These are phyloP conservation scores for Piedraia hortae DNA, from an alignment of 2,329 filamentous ascomycete species.

Conservation along the genomic window DNA sequence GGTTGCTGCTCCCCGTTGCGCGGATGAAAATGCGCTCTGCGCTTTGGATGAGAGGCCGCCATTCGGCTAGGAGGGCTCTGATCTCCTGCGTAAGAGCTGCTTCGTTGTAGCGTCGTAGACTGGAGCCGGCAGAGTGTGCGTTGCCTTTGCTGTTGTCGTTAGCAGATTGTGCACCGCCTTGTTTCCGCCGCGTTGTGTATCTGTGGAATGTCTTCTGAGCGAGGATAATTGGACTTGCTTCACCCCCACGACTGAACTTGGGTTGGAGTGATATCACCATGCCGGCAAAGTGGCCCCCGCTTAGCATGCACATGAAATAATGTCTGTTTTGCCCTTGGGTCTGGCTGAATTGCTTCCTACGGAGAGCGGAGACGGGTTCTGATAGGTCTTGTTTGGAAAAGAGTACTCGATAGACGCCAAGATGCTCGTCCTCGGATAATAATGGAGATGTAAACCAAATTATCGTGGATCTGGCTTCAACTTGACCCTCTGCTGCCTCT, in stretches of 20 bases:
- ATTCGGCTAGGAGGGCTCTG: constrained; percentile 49
- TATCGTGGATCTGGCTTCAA: constrained; percentile 25
- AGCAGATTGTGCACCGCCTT: constrained; percentile 80
- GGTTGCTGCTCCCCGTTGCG: constrained; percentile 64
- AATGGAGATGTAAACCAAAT: constrained; percentile 61
- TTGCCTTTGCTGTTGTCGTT: constrained; percentile 85
- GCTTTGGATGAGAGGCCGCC: constrained; percentile 63
- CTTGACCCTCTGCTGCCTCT: constrained; percentile 20
- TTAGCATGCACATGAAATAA: constrained; percentile 94
- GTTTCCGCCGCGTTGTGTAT: constrained; percentile 86
- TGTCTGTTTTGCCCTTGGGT: constrained; percentile 26
- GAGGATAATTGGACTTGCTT: constrained; percentile 68
- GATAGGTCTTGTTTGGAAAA: constrained; percentile 45
- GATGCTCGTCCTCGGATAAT: constrained; percentile 49
- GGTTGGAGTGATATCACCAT: constrained; percentile 83
- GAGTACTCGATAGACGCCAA: constrained; percentile 65
- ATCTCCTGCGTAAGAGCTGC: constrained; percentile 74
- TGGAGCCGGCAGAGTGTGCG: constrained; percentile 80
- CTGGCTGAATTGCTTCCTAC: constrained; percentile 49
- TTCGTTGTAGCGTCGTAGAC: constrained; percentile 79
- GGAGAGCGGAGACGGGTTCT: constrained; percentile 36
- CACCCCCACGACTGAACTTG: constrained; percentile 44
- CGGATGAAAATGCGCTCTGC: constrained; percentile 70
- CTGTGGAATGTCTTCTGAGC: constrained; percentile 95
- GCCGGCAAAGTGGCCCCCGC: constrained; percentile 85